These are phyloP conservation scores for Cicer arietinum DNA, from an alignment of 306 rosid genomes.

Conservation along the genomic window DNA sequence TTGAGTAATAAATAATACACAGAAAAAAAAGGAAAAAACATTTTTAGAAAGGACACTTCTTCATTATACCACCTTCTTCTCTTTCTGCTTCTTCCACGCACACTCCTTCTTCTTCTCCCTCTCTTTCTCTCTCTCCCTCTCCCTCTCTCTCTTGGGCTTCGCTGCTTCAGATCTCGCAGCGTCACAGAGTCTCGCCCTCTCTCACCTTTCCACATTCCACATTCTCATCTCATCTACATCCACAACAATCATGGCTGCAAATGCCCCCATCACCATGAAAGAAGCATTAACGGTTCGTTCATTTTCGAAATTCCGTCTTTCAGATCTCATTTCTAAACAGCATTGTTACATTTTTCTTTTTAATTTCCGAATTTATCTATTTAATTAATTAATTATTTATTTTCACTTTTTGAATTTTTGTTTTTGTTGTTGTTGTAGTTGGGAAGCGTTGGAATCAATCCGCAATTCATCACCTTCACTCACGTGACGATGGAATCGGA, in stretches of 20 bases:
- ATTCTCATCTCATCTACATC: constrained; percentile 31
- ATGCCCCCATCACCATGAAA: constrained; percentile 73
- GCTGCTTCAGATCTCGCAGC: constrained; percentile 55
- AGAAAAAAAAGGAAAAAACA: constrained; percentile 11
- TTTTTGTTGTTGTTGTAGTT: constrained; percentile 51
- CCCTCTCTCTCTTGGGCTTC: constrained; percentile 31
- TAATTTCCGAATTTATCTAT: not conserved
- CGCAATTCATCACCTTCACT: constrained; percentile 78
- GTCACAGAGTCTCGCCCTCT: constrained; percentile 28
- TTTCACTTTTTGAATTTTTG: not conserved
- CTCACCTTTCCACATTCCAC: constrained; percentile 2
- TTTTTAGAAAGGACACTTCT: constrained; percentile 40
- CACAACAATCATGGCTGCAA: constrained; percentile 60
- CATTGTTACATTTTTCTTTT: constrained; percentile 26
- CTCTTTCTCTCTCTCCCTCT: constrained; percentile 8
- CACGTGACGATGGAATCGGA: constrained; percentile 92
- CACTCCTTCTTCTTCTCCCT: constrained; percentile 44
- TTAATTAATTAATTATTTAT: not conserved
- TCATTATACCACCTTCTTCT: constrained; percentile 26
- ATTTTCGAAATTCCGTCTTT: not conserved
- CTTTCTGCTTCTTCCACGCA: constrained; percentile 34
- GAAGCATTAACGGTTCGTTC: constrained; percentile 69
- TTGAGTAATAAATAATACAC: constrained; percentile 6
- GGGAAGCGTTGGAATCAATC: constrained; percentile 72
- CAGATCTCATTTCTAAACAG: constrained; percentile 37